Base-by-base conservation (phyloP, 1,139 yeast species). In the Candida tetrigidarum region DNA sequence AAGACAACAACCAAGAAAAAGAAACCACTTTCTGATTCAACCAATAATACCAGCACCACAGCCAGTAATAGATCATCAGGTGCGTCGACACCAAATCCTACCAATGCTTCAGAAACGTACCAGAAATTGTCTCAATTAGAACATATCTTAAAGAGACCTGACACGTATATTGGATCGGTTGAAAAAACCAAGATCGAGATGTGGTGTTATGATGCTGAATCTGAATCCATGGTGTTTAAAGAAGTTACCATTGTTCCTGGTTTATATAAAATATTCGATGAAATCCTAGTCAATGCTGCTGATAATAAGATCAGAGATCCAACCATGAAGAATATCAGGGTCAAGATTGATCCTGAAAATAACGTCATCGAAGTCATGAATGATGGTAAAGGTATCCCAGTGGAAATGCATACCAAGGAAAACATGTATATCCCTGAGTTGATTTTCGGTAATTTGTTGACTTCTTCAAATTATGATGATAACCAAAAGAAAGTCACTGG, bases 251-350 rank as follows among this genome's bases (percentile, higher is more conserved):
- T 91, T 54, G 98, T 93, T 12, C 99, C 99, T 3, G 99, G 99
- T 44, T 70, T 95, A 50, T 93, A 90, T 70, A 95, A 95, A 70
- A 93, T 95, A 44, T 95, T 93, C 64, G 99, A 95, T 67, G 99
- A 95, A 69, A 92, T 95, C 52, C 74, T 95, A 54, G 99, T 95
- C 45, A 95, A 95, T 65, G 99, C 99, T 2, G 99, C 99, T 12
- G 99, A 95, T 67, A 95, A 95, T 71, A 95, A 95, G 70, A 93
- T 93, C 52, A 83, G 99, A 56, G 99, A 95, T 62, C 90, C 96
- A 1, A 58, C 78, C 7, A 95, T 95, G 99, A 88, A 83, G 59
- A 82, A 80, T 53, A 81, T 95, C 50, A 88, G 83, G 49, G 98
- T 95, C 12, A 78, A 69, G 37, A 89, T 95, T 44, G 86, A 89